Base-by-base conservation (phyloP, 73 alveolate genomes). In the Paramecium caudatum region DNA sequence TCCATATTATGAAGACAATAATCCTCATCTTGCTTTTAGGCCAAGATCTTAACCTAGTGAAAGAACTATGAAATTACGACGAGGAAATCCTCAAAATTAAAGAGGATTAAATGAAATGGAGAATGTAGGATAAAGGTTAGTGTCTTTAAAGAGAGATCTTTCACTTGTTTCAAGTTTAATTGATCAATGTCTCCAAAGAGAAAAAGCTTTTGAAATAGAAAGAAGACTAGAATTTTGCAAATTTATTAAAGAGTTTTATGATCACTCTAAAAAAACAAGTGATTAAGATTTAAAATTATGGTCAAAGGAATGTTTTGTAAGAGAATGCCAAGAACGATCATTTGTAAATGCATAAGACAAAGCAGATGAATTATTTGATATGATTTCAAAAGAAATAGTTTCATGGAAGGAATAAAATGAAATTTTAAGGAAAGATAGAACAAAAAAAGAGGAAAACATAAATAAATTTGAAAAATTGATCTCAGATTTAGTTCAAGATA, bases 81-180 rank as follows among this genome's bases (percentile, higher is more conserved):
- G 88, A 41, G 69, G 46, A 3, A 21, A 36, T 27, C 16, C 68
- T 0, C 34, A 74, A 74, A 74, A 45, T 19, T 19, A 41, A 10
- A 74, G 88, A 74, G 88, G 88, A 21, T 33, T 74, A 12, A 74
- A 43, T 43, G 88, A 74, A 41, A 74, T 74, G 88, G 88, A 74
- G 43, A 41, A 41, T 16, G 16, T 74, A 2, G 88, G 88, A 16
- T 21, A 74, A 46, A 74, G 32, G 17, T 15, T 74, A 27, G 47
- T 74, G 7, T 74, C 19, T 6, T 74, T 74, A 13, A 74, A 43
- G 32, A 74, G 19, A 43, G 88, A 74, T 10, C 68, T 74, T 5
- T 43, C 32, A 27, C 1, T 74, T 16, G 62, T 21, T 41, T 43
- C 43, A 41, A 41, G 17, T 41, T 9, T 74, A 7, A 37, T 74